A percentile compares a stretch with the other conserved stretches of the same genome.
These are phyloP conservation scores for Thalassiosira allenii DNA, from an alignment of 352 stramenopile species.

Conservation along the genomic window DNA sequence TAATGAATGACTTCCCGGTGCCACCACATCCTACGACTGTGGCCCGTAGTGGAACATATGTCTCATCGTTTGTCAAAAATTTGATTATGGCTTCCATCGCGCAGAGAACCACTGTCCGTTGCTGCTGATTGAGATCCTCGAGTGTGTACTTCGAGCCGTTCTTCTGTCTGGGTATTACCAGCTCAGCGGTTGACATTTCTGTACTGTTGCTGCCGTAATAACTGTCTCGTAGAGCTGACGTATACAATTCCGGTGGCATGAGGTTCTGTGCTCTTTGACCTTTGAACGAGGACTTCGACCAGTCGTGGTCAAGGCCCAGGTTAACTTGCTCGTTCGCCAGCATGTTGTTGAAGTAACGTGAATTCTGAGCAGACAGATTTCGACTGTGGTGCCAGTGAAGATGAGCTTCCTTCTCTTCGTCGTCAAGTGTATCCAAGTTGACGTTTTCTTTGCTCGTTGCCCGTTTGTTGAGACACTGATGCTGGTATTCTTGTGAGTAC, in stretches of 20 bases:
- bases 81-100: constrained; percentile 4
- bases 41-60: constrained; percentile 24
- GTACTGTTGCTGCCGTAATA: not conserved
- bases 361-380: not conserved
- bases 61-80: constrained; percentile 15
- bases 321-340: not conserved
- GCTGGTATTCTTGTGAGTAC: constrained; percentile 2
- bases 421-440: not conserved
- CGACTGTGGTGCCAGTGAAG: not conserved
- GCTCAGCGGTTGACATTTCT: not conserved
- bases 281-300: not conserved
- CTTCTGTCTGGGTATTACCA: not conserved
- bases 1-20: constrained; percentile 33
- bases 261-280: not conserved
- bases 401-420: not conserved
- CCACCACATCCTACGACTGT: constrained; percentile 37
- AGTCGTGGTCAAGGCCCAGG: constrained; percentile 2
- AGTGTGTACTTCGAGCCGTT: not conserved
- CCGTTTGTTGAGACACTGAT: not conserved
- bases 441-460: not conserved
- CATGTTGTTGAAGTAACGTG: not conserved
- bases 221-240: not conserved
- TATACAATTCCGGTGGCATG: not conserved
- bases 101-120: not conserved
- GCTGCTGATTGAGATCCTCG: not conserved